Conservation (phyloP, 2,329 filamentous ascomycete genomes). For the Ophiostoma sp. region DNA sequence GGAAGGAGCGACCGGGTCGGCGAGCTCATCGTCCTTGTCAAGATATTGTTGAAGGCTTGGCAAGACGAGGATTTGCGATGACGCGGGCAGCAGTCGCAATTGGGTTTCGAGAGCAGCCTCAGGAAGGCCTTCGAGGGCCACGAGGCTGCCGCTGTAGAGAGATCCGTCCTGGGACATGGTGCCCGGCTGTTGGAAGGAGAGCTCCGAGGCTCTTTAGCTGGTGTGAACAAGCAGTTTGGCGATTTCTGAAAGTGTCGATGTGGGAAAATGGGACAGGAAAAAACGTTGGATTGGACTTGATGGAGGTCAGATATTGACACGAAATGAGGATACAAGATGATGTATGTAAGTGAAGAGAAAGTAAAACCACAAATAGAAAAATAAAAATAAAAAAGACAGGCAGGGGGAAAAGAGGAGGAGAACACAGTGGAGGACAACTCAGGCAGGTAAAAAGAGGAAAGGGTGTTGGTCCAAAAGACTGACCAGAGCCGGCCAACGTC, state of each 20-base stretch:
- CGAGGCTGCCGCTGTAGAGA: constrained; percentile 49
- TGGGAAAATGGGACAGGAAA: background rate
- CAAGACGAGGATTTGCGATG: constrained; percentile 58
- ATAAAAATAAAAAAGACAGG: background rate
- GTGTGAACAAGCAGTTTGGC: background rate
- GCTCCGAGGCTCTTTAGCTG: constrained; percentile 4
- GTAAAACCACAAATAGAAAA: background rate
- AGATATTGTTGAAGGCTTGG: constrained; percentile 54
- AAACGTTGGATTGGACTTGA: background rate
- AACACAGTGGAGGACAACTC: background rate
- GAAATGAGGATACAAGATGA: background rate
- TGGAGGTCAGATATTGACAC: background rate
- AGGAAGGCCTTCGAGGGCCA: constrained; percentile 60
- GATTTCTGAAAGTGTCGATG: background rate
- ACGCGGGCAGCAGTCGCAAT: constrained; percentile 59
- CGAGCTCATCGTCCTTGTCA: constrained; percentile 33
- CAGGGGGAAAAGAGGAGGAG: background rate
- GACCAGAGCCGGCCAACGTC: constrained; percentile 2
- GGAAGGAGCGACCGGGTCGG: constrained; percentile 31
- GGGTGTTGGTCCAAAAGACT: background rate
- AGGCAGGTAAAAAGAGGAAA: background rate
- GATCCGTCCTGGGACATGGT: constrained; percentile 17
- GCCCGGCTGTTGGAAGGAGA: background rate
- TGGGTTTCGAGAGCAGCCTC: constrained; percentile 58
- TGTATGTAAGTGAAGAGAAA: background rate